phyloP scores from a whole-genome alignment of 2,329 filamentous ascomycete species.

The Colletotrichum sp. region DNA sequence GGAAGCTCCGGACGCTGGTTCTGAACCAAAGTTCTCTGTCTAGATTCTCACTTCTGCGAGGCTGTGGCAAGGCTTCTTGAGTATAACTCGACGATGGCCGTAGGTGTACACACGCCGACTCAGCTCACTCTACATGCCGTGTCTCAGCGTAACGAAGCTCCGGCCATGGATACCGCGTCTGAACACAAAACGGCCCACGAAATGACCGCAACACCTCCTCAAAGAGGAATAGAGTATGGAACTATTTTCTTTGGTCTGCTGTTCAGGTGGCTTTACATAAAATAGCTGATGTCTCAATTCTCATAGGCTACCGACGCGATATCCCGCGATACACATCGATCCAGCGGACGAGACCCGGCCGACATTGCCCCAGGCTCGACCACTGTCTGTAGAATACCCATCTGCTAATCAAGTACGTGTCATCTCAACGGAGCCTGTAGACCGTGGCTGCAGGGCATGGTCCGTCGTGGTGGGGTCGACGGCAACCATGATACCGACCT shows the following conservation, averaged over 20 bases:
- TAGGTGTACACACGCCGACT: background rate
- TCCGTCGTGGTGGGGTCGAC: slow-evolving; percentile 6
- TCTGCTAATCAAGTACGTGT: slow-evolving; percentile 23
- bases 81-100: background rate
- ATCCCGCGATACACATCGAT: slow-evolving; percentile 18
- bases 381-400: background rate
- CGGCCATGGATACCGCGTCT: background rate
- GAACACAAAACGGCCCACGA: background rate
- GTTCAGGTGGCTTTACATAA: background rate
- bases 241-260: background rate
- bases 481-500: slow-evolving; percentile 24
- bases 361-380: slow-evolving; percentile 1
- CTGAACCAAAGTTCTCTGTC: background rate
- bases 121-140: background rate
- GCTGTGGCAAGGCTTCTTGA: background rate
- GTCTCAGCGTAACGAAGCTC: background rate
- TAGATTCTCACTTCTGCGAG: background rate
- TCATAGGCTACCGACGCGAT: background rate
- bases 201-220: background rate
- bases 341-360: slow-evolving; percentile 25
- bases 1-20: background rate
- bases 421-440: slow-evolving; percentile 23
- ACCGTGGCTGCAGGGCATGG: slow-evolving; percentile 9
- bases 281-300: background rate
- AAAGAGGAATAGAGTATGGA: background rate